phyloP scores from a whole-genome alignment of 768 basidiomycete species.

The Mycena galopus region DNA sequence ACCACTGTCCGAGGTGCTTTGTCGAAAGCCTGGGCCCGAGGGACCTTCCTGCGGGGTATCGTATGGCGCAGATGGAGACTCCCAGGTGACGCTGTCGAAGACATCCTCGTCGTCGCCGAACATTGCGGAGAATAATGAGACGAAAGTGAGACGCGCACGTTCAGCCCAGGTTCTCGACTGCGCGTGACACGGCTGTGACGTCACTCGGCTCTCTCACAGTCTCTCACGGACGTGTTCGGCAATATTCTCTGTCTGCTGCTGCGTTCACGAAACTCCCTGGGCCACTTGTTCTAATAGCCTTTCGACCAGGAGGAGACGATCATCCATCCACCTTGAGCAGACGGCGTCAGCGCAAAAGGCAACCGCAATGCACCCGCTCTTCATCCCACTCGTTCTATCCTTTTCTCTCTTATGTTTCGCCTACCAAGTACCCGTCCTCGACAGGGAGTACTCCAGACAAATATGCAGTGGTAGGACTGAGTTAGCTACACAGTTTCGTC shows the following conservation, averaged over 20 bases:
- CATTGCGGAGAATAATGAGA: constrained; percentile 59
- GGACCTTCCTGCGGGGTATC: constrained; percentile 57
- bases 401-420: constrained; percentile 17
- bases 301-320: too few relatives aligned
- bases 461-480: constrained; percentile 61
- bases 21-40: constrained; percentile 83
- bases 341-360: too few relatives aligned
- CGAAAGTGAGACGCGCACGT: not conserved
- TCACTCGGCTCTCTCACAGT: too few relatives aligned
- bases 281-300: too few relatives aligned
- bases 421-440: constrained; percentile 27
- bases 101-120: constrained; percentile 90
- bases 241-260: too few relatives aligned
- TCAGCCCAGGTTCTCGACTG: not conserved
- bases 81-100: constrained; percentile 94
- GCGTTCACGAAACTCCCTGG: too few relatives aligned
- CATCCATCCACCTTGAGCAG: too few relatives aligned
- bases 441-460: constrained; percentile 82
- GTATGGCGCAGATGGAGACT: constrained; percentile 75
- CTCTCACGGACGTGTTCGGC: not conserved
- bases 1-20: constrained; percentile 79
- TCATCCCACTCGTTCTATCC: constrained; percentile 27
- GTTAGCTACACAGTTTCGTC: not conserved
- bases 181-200: too few relatives aligned
- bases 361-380: constrained; percentile 10